Evolutionary conservation across 176 grass and related monocot genomes (phyloP).

Genomic region (Olyra latifolia): DNA sequence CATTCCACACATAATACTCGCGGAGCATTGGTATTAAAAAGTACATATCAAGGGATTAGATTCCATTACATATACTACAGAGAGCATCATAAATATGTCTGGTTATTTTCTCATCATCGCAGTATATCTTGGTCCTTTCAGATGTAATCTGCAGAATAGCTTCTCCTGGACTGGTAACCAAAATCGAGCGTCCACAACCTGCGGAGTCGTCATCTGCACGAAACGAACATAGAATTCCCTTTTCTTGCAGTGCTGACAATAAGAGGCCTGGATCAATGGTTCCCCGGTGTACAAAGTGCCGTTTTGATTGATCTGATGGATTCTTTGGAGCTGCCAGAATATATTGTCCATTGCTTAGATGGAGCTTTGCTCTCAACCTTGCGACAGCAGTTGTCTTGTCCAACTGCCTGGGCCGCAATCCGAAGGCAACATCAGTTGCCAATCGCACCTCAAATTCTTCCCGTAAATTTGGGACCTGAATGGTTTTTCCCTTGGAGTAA

Average conservation of each 20-base stretch:
- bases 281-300: constrained; percentile 53
- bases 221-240: constrained; percentile 50
- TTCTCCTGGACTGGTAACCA: constrained; percentile 46
- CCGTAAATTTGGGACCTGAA: constrained; percentile 39
- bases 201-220: background rate
- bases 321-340: constrained; percentile 41
- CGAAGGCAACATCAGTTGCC: constrained; percentile 40
- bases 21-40: background rate
- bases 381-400: constrained; percentile 56
- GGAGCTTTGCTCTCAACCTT: constrained; percentile 62
- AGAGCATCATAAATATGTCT: constrained; percentile 52
- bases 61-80: constrained; percentile 50
- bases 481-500: constrained; percentile 60
- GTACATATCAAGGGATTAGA: constrained; percentile 19
- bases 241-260: constrained; percentile 50
- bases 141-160: constrained; percentile 50
- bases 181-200: constrained; percentile 26
- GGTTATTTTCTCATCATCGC: constrained; percentile 43
- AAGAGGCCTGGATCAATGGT: constrained; percentile 44
- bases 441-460: constrained; percentile 56
- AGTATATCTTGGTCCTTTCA: constrained; percentile 45
- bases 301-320: constrained; percentile 21
- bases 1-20: background rate
- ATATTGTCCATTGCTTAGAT: constrained; percentile 67
- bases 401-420: constrained; percentile 62